Base-by-base conservation (phyloP, 306 rosid genomes). In the Adenanthera pavonina region DNA sequence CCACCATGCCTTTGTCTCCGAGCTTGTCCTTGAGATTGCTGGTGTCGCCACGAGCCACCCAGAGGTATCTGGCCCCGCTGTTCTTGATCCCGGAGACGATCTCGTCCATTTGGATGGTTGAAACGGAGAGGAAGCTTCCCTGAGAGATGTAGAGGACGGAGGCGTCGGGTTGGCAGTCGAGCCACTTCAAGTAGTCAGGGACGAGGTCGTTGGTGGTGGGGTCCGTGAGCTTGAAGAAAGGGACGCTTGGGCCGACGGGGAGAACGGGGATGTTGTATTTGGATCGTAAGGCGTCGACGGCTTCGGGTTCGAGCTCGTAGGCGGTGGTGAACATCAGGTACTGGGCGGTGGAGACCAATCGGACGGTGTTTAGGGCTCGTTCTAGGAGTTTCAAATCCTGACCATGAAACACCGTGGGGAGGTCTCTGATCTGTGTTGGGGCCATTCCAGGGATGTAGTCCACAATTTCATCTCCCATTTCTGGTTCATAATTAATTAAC, bases 11-110 rank as follows among this genome's bases (percentile, higher is more conserved):
- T n/a, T n/a, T 34, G 5, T 75, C 82, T 44, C 79, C 84, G 62
- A 66, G 43, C 2, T 49, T 34, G 14, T 44, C 76, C 10, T 74
- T 74, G 72, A 87, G 59, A 68, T 33, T 51, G 4, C 34, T 8
- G 17, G 78, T 66, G 36, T 87, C 87, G 1, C 85, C 85, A 36
- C 87, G 80, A 9, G 82, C 89, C 82, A 81, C 89, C 89, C 85
- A 86, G 67, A 86, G 52, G 78, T 36, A 83, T 35, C 57, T 30
- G 4, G 61, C 54, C 8, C 81, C 85, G 15, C 87, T 77, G 17
- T 47, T 5, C 3, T 7, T 74, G 7, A 86, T 30, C 34, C 84
- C 85, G 0, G 72, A 69, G 0, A 78, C 79, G 10, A 86, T 80
- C 61, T 80, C 85, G 0, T 60, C 84, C 81, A 86, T 65, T 54